These are phyloP conservation scores for Sugiyamaella pinicola DNA, from an alignment of 1,139 yeast species.

Conservation along the genomic window DNA sequence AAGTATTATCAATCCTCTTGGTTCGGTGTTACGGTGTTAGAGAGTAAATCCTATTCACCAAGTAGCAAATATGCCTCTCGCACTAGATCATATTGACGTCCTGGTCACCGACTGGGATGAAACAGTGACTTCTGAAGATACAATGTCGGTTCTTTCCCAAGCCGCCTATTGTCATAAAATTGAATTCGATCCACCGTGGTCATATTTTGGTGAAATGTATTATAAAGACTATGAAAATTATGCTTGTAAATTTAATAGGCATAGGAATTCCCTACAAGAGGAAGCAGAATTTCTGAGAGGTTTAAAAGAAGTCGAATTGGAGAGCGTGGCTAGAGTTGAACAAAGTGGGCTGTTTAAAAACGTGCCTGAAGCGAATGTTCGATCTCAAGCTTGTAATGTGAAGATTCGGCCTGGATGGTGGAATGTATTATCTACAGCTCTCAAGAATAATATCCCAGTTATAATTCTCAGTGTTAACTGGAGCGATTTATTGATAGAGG, in stretches of 20 bases:
- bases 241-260: conserved; percentile 16
- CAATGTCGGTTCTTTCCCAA: conserved; percentile 55
- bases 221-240: conserved; percentile 42
- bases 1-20: no score
- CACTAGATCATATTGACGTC: conserved; percentile 23
- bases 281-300: conserved; percentile 54
- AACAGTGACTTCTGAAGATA: conserved; percentile 61
- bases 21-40: no score
- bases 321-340: conserved; percentile 54
- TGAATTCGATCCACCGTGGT: conserved; percentile 47
- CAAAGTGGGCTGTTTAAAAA: conserved; percentile 50
- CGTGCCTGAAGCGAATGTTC: conserved; percentile 44
- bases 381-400: conserved; percentile 45
- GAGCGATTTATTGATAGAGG: conserved; percentile 55
- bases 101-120: conserved; percentile 71
- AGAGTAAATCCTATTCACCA: no score
- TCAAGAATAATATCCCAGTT: conserved; percentile 43
- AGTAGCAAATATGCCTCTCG: conserved; percentile 6
- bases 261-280: conserved; percentile 35
- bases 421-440: conserved; percentile 43
- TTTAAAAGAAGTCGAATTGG: conserved; percentile 51
- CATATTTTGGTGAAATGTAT: conserved; percentile 52
- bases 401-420: conserved; percentile 50
- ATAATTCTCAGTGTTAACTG: conserved; percentile 65
- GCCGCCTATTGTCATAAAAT: conserved; percentile 52